These are phyloP conservation scores for Larix sibirica DNA, from an alignment of 83 land plant species.

Conservation along the genomic window DNA sequence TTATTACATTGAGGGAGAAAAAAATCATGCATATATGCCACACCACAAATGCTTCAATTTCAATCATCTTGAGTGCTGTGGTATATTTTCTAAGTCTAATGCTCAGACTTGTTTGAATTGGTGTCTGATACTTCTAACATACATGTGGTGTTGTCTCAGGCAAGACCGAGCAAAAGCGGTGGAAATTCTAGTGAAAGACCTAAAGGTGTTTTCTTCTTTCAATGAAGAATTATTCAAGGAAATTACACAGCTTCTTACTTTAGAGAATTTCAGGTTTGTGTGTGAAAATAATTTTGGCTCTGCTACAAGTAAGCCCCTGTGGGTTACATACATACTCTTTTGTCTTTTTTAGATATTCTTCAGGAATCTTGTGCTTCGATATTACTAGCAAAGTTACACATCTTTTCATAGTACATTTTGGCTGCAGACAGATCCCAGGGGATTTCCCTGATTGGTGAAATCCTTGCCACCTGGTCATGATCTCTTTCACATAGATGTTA, in stretches of 20 bases:
- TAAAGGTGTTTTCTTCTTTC: slow-evolving; percentile 76
- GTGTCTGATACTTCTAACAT: too few species aligned
- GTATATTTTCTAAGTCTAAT: too few species aligned
- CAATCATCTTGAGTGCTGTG: too few species aligned
- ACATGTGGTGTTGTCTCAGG: slow-evolving; percentile 27
- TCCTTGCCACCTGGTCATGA: not conserved
- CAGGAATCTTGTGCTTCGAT: not conserved
- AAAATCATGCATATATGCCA: too few species aligned
- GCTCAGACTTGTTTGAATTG: too few species aligned
- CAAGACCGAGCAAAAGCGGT: slow-evolving; percentile 80
- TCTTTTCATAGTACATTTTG: not conserved
- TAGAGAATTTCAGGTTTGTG: slow-evolving; percentile 72
- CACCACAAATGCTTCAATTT: too few species aligned
- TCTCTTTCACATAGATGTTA: not conserved
- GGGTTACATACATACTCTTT: not conserved
- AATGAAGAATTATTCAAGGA: slow-evolving; percentile 85
- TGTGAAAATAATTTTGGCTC: not conserved
- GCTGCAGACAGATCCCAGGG: not conserved
- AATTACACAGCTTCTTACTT: slow-evolving; percentile 73
- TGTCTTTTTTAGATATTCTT: not conserved
- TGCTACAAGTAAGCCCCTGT: not conserved
- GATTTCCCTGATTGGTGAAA: too few species aligned
- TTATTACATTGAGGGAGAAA: too few species aligned
- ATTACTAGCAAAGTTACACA: not conserved
- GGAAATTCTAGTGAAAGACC: slow-evolving; percentile 78